Percentiles rank a stretch among this genome's conserved stretches.
Evolutionary conservation across 1,284 basidiomycete species (phyloP).

Genomic region (Xanthoconium separans): DNA sequence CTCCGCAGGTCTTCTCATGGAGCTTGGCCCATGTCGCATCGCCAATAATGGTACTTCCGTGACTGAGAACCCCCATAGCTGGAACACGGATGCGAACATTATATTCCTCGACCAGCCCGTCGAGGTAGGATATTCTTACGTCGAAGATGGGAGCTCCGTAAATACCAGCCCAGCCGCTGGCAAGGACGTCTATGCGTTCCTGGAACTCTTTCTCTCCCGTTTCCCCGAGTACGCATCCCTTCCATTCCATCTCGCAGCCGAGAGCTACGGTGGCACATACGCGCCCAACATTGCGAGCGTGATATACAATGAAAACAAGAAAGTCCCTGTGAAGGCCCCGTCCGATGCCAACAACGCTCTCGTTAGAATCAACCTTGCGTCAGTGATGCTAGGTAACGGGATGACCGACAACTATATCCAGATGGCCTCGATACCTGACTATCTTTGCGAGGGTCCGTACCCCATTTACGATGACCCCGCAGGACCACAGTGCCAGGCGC

Average conservation of each 20-base stretch:
- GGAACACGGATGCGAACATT: constrained; percentile 66
- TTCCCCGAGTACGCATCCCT: constrained; percentile 66
- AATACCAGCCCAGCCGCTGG: constrained; percentile 73
- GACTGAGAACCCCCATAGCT: constrained; percentile 72
- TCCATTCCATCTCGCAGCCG: constrained; percentile 72
- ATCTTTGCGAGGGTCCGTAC: constrained; percentile 76
- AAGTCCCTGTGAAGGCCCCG: constrained; percentile 35
- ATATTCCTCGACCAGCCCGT: constrained; percentile 89
- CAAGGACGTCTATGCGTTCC: constrained; percentile 87
- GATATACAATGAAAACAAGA: constrained; percentile 75
- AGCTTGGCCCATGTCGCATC: constrained; percentile 85
- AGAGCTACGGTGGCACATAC: constrained; percentile 81
- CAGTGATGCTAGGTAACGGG: constrained; percentile 81
- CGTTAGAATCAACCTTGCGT: constrained; percentile 72
- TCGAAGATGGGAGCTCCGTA: constrained; percentile 68
- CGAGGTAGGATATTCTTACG: constrained; percentile 88
- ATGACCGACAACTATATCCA: constrained; percentile 78
- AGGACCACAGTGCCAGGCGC: constrained; percentile 62
- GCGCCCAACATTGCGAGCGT: constrained; percentile 76
- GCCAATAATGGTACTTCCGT: constrained; percentile 67
- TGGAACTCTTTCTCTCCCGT: constrained; percentile 80
- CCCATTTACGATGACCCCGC: constrained; percentile 68
- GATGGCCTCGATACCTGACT: constrained; percentile 77
- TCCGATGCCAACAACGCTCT: constrained; percentile 33
- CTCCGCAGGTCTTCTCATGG: constrained; percentile 80